Base-by-base conservation (phyloP, 2,329 filamentous ascomycete species). In the Aureobasidium subglaciale region DNA sequence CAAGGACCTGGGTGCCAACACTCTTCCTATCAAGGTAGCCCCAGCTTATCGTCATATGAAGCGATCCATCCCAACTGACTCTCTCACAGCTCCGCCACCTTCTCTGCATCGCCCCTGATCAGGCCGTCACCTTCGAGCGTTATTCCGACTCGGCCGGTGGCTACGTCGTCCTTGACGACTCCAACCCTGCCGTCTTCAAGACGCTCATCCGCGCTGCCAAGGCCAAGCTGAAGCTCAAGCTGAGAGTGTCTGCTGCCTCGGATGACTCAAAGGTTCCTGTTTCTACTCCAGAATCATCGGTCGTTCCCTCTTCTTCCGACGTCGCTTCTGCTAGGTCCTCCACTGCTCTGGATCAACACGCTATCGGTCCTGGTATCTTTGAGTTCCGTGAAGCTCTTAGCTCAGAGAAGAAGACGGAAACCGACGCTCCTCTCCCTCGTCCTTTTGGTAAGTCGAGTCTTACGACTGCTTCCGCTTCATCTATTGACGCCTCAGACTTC, bases 121-220 rank as follows among this genome's bases (percentile, higher is more conserved):
- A 82, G 59, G 72, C 81, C 50, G 80, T 86, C 68, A 72, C 84
- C 65, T 85, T 97, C 65, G 91, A 97, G 76, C 89, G 93, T 63
- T 99, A 90, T 75, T 97, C 93, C 61, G 93, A 99, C 73, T 96
- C 90, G 61, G 88, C 90, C 61, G 86, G 80, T 42, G 78, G 84
- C 61, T 97, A 87, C 72, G 82, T 97, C 62, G 78, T 81, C 41
- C 85, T 99, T 58, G 87, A 96, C 70, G 77, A 83, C 59, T 78
- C 78, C 68, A 95, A 96, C 67, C 74, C 81, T 8, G 79, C 88
- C 42, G 88, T 95, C 66, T 99, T 96, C 79, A 97, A 96, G 78
- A 93, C 96, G 70, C 85, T 99, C 38, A 92, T 93, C 70, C 87
- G 93, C 65, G 93, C 93, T 62, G 93, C 93, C 61, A 99, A 96